These are phyloP conservation scores for Magnolia changhungtana DNA, from an alignment of 164 flowering plant genomes.

Conservation along the genomic window DNA sequence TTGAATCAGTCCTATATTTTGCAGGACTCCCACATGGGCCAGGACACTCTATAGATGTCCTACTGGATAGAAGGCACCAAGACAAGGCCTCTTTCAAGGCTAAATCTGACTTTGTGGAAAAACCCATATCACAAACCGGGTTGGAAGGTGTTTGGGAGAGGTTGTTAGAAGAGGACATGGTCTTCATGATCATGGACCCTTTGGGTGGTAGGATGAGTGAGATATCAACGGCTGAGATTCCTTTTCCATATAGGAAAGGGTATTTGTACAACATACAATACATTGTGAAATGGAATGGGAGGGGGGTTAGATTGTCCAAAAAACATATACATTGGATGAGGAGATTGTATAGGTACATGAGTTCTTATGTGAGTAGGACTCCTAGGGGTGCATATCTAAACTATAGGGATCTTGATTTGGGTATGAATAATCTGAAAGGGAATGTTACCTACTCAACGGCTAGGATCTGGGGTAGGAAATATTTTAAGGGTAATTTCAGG, in stretches of 20 bases:
- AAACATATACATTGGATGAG: slow-evolving; percentile 12
- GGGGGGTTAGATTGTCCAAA: slow-evolving; percentile 8
- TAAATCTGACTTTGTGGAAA: slow-evolving; percentile 18
- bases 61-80: slow-evolving; percentile 11
- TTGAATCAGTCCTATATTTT: slow-evolving; percentile 24
- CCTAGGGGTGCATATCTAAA: slow-evolving; percentile 23
- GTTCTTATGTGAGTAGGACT: slow-evolving; percentile 13
- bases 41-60: slow-evolving; percentile 10
- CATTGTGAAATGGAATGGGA: slow-evolving; percentile 11
- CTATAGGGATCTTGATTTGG: slow-evolving; percentile 25
- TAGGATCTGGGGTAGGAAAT: slow-evolving; percentile 19
- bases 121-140: slow-evolving; percentile 5
- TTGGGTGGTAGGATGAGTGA: slow-evolving; percentile 23
- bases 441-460: slow-evolving; percentile 15
- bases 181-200: slow-evolving; percentile 2
- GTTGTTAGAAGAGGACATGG: slow-evolving; percentile 3
- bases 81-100: slow-evolving; percentile 5
- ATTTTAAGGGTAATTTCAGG: slow-evolving; percentile 26
- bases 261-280: slow-evolving; percentile 16
- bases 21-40: slow-evolving; percentile 14
- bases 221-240: slow-evolving; percentile 18
- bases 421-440: not conserved
- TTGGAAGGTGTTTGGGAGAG: slow-evolving; percentile 12
- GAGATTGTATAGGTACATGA: slow-evolving; percentile 16
- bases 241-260: slow-evolving; percentile 25